Conservation (phyloP, 352 stramenopile genomes). For the Globisporangium cystogenes region DNA sequence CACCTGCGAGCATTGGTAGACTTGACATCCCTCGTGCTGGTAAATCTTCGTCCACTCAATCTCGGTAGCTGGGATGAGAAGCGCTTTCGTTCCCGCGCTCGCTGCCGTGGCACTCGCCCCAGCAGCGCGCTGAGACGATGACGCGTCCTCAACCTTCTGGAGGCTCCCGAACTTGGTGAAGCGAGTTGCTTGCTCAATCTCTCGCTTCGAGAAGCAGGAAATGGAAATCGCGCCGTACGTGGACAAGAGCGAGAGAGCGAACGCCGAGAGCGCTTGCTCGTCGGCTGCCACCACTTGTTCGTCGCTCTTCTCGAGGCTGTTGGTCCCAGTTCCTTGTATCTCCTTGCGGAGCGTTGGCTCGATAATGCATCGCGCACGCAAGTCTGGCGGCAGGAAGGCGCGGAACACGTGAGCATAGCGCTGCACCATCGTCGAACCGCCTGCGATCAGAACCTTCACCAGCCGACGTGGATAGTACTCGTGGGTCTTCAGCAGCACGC, state of each 20-base stretch:
- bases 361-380: slow-evolving; percentile 7
- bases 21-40: slow-evolving; percentile 4
- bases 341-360: neutral
- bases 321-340: neutral
- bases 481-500: slow-evolving; percentile 18
- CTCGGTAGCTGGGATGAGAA: slow-evolving; percentile 11
- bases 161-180: slow-evolving; percentile 24
- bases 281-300: slow-evolving; percentile 6
- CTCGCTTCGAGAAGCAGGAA: slow-evolving; percentile 23
- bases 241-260: slow-evolving; percentile 21
- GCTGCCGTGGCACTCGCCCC: neutral
- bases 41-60: slow-evolving; percentile 10
- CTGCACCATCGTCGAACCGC: slow-evolving; percentile 7
- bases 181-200: slow-evolving; percentile 24
- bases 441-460: slow-evolving; percentile 16
- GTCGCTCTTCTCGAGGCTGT: neutral
- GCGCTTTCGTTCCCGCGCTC: slow-evolving; percentile 9
- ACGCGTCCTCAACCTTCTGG: neutral
- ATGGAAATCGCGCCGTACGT: slow-evolving; percentile 25
- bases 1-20: slow-evolving; percentile 7
- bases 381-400: slow-evolving; percentile 11
- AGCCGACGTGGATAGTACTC: slow-evolving; percentile 22
- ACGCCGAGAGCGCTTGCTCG: slow-evolving; percentile 21
- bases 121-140: neutral
- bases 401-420: slow-evolving; percentile 11